A percentile compares a stretch with the other conserved stretches of the same genome.
Evolutionary conservation across 371 early-diverging fungal species (phyloP).

Genomic region (Zychaea mexicana): DNA sequence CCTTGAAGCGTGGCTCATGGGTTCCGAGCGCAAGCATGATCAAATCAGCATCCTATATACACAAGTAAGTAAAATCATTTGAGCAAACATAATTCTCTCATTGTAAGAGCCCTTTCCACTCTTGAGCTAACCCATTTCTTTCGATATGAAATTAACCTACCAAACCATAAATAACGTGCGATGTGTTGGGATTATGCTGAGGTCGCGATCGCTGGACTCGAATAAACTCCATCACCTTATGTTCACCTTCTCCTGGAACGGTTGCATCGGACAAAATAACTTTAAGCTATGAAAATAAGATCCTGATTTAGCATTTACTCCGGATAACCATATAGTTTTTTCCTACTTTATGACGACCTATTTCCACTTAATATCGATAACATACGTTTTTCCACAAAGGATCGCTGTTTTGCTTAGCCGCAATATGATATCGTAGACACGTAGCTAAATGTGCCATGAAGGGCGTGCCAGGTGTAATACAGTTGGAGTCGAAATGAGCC

Average conservation of each 20-base stretch:
- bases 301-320: too few species aligned
- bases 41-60: conserved; percentile 94
- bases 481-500: conserved; percentile 94
- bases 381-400: conserved; percentile 88
- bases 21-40: conserved; percentile 99
- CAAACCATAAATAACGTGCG: conserved; percentile 96
- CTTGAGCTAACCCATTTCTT: background rate
- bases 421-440: conserved; percentile 88
- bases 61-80: background rate
- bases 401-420: conserved; percentile 86
- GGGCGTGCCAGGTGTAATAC: conserved; percentile 99
- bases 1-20: conserved; percentile 96
- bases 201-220: conserved; percentile 81
- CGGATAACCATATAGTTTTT: background rate
- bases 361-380: background rate
- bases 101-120: too few species aligned
- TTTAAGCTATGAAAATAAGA: conserved; percentile 61
- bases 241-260: conserved; percentile 99
- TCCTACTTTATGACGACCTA: background rate
- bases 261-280: conserved; percentile 95
- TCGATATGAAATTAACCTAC: conserved; percentile 23
- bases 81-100: background rate
- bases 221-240: conserved; percentile 99
- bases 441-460: conserved; percentile 96
- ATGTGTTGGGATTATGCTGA: conserved; percentile 87